These are phyloP conservation scores for Penicillium sp. DNA, from an alignment of 2,329 filamentous ascomycete species.

Conservation along the genomic window DNA sequence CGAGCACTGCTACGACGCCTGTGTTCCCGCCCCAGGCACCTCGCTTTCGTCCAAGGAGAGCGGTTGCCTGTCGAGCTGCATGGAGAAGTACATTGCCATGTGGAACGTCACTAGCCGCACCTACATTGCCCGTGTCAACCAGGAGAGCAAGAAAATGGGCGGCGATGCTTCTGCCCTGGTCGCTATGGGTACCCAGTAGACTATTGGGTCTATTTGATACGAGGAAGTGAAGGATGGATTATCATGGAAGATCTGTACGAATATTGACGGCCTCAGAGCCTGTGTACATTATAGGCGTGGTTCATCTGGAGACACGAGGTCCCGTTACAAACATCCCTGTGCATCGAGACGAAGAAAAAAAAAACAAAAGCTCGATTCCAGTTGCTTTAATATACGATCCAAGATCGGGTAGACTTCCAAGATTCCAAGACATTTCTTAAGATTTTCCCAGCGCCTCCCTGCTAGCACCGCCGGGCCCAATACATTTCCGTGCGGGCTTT, in stretches of 20 bases:
- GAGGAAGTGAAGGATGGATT: background rate
- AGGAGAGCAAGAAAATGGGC: conserved; percentile 57
- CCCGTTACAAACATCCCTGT: conserved; percentile 12
- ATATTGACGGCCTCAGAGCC: conserved; percentile 23
- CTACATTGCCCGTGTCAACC: conserved; percentile 58
- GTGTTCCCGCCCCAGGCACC: conserved; percentile 65
- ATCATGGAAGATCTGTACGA: conserved; percentile 18
- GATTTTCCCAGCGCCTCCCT: conserved; percentile 18
- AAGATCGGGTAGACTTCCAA: conserved; percentile 10
- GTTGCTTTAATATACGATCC: conserved; percentile 22
- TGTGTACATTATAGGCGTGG: conserved; percentile 25
- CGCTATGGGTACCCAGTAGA: conserved; percentile 12
- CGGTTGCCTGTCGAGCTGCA: conserved; percentile 70
- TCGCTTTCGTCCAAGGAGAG: conserved; percentile 67
- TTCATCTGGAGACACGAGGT: conserved; percentile 12
- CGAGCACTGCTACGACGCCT: conserved; percentile 76
- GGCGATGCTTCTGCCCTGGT: conserved; percentile 23
- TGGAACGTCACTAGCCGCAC: conserved; percentile 73
- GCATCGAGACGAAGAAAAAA: conserved; percentile 14
- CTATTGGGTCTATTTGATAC: background rate
- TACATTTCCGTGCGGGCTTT: conserved; percentile 22
- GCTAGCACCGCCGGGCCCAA: conserved; percentile 13
- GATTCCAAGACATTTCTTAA: conserved; percentile 12
- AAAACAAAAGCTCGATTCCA: conserved; percentile 20
- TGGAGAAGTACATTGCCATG: conserved; percentile 79